Conservation (phyloP, 352 stramenopile species). For the Phytophthora chlamydospora region DNA sequence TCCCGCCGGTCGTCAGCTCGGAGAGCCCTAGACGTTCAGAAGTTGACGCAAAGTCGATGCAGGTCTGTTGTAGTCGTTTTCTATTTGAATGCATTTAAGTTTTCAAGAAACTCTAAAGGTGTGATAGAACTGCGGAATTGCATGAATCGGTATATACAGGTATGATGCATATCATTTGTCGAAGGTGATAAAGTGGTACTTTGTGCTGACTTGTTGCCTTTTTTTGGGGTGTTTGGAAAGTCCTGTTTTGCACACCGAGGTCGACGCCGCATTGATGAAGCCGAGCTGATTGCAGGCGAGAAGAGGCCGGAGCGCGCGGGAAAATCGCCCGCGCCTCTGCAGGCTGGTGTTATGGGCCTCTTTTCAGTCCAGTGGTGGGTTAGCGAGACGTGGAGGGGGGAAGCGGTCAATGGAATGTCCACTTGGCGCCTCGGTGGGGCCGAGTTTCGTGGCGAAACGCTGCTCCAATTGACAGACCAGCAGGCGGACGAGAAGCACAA, state of each 20-base stretch:
- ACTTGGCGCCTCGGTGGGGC: conserved; percentile 8
- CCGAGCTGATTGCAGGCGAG: conserved; percentile 10
- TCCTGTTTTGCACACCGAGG: conserved; percentile 16
- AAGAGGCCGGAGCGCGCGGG: conserved; percentile 19
- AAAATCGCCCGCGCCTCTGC: conserved; percentile 15
- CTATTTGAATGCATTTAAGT: background rate
- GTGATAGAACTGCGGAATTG: too few species aligned
- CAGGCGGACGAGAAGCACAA: background rate
- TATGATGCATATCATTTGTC: background rate
- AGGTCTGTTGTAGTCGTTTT: background rate
- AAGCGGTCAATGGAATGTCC: conserved; percentile 21
- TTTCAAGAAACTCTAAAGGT: background rate
- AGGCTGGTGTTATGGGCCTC: conserved; percentile 1
- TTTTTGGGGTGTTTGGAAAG: conserved; percentile 9
- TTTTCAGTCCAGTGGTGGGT: conserved; percentile 14
- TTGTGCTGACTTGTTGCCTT: conserved; percentile 20
- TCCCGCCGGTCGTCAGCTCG: conserved; percentile 25
- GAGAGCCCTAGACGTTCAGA: conserved; percentile 12
- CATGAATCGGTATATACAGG: too few species aligned
- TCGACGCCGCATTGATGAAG: background rate
- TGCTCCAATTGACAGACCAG: background rate
- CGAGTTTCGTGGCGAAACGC: conserved; percentile 3
- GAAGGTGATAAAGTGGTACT: conserved; percentile 3
- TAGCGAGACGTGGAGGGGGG: conserved; percentile 10
- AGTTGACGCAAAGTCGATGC: conserved; percentile 5